Conservation (phyloP, 129 eudicot species). For the Flaveria robusta region DNA sequence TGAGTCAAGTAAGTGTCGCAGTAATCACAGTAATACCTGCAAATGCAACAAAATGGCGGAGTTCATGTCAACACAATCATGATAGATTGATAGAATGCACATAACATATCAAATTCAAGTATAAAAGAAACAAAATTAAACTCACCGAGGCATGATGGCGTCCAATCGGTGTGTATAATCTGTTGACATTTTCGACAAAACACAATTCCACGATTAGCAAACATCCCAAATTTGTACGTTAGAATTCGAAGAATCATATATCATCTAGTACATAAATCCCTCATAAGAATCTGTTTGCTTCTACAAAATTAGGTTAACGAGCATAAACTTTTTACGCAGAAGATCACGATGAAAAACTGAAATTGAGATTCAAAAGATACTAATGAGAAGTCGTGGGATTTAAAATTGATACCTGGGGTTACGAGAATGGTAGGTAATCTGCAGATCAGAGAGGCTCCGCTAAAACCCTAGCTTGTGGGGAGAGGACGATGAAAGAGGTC, state of each 20-base stretch:
- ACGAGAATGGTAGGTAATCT: constrained; percentile 7
- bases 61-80: constrained; percentile 5
- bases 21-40: constrained; percentile 88
- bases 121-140: not conserved
- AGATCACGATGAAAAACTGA: constrained; percentile 4
- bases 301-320: not conserved
- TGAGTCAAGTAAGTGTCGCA: constrained; percentile 94
- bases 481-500: constrained; percentile 18
- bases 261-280: not conserved
- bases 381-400: not conserved
- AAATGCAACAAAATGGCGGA: constrained; percentile 20
- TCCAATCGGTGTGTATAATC: constrained; percentile 20
- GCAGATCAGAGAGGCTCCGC: constrained; percentile 23
- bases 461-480: constrained; percentile 36
- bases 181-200: constrained; percentile 13
- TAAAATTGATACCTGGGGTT: not conserved
- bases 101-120: not conserved
- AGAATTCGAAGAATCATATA: not conserved
- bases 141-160: constrained; percentile 46
- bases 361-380: not conserved
- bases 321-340: not conserved
- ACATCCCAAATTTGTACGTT: not conserved
- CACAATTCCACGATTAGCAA: constrained; percentile 15
- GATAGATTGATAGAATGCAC: not conserved
- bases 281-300: not conserved